phyloP scores from a whole-genome alignment of 345 rosid species.

The Eucalyptus curtisii region DNA sequence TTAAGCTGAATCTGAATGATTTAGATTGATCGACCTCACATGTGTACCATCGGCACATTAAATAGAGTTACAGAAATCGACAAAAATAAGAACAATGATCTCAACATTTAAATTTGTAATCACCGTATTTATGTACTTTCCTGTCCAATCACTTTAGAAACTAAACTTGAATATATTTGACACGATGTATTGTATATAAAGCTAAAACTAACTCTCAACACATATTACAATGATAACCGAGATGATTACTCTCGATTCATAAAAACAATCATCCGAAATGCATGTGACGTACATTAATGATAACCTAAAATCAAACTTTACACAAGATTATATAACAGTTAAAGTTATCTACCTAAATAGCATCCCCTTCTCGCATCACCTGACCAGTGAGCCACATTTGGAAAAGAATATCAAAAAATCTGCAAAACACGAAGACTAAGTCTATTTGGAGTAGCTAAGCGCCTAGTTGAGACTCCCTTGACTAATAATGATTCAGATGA shows the following conservation, averaged over 20 bases:
- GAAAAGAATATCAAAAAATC: not conserved
- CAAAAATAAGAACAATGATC: not conserved
- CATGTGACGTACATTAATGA: accelerated
- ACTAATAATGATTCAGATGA: not conserved
- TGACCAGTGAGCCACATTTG: not conserved
- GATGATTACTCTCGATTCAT: not conserved
- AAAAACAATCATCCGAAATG: not conserved
- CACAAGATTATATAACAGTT: not conserved
- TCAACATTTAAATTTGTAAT: not conserved
- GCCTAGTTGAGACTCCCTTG: accelerated
- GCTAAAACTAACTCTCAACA: not conserved
- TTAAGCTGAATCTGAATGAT: not conserved
- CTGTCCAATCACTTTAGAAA: not conserved
- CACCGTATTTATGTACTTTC: not conserved
- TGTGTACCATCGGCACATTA: not conserved
- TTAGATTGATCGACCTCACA: not conserved
- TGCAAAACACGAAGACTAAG: not conserved
- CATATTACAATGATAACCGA: not conserved
- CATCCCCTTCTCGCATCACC: not conserved
- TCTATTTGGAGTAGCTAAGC: not conserved
- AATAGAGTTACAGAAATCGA: not conserved
- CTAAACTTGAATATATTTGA: not conserved
- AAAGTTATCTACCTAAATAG: not conserved
- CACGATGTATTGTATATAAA: not conserved
- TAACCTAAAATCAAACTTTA: not conserved